Base-by-base conservation (phyloP, 2,329 filamentous ascomycete species). In the Cryphonectria carpinicola region DNA sequence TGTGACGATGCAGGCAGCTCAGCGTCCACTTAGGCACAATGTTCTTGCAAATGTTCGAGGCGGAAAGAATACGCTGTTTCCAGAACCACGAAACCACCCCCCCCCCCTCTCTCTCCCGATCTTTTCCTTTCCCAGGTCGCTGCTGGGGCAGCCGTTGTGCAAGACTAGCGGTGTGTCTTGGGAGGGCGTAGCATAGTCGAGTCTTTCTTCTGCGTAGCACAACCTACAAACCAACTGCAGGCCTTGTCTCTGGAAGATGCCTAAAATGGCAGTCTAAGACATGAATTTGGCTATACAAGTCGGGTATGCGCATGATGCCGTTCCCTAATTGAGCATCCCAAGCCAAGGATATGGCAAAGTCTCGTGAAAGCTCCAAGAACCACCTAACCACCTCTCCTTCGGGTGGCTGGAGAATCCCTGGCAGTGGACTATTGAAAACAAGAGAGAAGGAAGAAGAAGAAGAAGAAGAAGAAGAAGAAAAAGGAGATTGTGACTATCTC, bases 91-190 rank as follows among this genome's bases (percentile, higher is more conserved):
- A 10, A n/a, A 3, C n/a, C 37, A 2, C 3, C 10, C 10, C 37
- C 37, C 10, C 37, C 37, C 28, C 10, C n/a, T 11, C 10, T 13
- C 10, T 2, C 37, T 7, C 10, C 37, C 37, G 3, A 13, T 11
- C 37, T 39, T 39, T 39, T 13, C 37, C 37, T 39, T 39, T 10
- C 10, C 37, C 37, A 39, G 37, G 10, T 39, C 37, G 37, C 46
- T 3, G 46, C 46, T n/a, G 7, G 28, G 7, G 7, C 28, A 35
- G 10, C 25, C 54, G 14, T 35, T 3, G 54, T 8, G 52, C 54
- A 58, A 58, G 14, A 58, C 28, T 28, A 35, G 54, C 54, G 54
- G 14, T 58, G 28, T 58, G 54, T 58, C 54, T 58, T 58, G 37
- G 37, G 54, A 4, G 32, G 54, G 17, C 6, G 54, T 5, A 58